phyloP scores from a whole-genome alignment of 441 rosid genomes.

The Corymbia calophylla region DNA sequence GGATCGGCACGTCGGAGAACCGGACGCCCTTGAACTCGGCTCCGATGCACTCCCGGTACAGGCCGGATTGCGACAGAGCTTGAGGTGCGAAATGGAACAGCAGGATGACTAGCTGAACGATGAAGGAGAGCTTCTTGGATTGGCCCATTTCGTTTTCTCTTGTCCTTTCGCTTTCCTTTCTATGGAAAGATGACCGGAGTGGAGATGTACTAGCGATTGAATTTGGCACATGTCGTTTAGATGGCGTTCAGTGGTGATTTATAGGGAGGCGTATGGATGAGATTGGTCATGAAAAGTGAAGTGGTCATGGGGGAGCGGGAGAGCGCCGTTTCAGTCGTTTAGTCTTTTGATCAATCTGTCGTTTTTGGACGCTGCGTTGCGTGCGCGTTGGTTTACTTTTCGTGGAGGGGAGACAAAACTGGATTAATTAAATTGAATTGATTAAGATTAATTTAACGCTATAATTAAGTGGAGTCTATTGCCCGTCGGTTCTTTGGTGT shows the following conservation, averaged over 20 bases:
- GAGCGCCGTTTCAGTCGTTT: not conserved
- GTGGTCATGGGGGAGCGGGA: not conserved
- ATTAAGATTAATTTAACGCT: not conserved
- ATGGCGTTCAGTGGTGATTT: not conserved
- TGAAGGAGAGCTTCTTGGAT: conserved; percentile 9
- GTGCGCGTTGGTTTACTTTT: not conserved
- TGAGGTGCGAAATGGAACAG: conserved; percentile 6
- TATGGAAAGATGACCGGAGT: not conserved
- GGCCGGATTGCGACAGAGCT: conserved; percentile 1
- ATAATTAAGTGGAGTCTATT: not conserved
- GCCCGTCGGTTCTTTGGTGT: not conserved
- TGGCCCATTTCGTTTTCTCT: conserved; percentile 8
- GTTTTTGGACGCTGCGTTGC: not conserved
- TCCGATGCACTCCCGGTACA: conserved; percentile 36
- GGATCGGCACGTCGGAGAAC: conserved; percentile 31
- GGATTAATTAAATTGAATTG: not conserved
- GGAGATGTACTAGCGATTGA: not conserved
- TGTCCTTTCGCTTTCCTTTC: not conserved
- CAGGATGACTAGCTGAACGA: not conserved
- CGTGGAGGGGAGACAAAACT: not conserved
- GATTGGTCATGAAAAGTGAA: not conserved
- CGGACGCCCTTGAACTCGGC: conserved; percentile 28
- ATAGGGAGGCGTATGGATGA: not conserved
- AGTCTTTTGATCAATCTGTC: not conserved
- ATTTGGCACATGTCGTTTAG: not conserved